Conservation (phyloP, 2,329 filamentous ascomycete genomes). For the Aspergillus intermedius region DNA sequence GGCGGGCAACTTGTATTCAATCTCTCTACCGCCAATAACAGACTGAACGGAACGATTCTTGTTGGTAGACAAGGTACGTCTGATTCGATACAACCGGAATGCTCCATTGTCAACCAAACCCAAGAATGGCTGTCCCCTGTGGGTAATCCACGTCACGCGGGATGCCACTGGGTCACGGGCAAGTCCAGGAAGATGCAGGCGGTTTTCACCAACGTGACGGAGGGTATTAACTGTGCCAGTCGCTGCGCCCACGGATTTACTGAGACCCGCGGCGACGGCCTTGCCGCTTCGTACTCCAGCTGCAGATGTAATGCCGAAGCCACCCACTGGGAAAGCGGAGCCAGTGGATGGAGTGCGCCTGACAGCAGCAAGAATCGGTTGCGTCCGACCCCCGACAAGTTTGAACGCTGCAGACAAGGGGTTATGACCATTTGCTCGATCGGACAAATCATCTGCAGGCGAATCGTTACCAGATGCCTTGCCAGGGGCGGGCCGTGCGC, state of each 20-base stretch:
- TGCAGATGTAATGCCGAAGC: slow-evolving; percentile 41
- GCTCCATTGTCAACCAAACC: slow-evolving; percentile 41
- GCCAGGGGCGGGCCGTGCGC: slow-evolving; percentile 37
- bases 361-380: slow-evolving; percentile 61
- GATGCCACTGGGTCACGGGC: slow-evolving; percentile 33
- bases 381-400: slow-evolving; percentile 55
- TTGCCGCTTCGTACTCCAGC: slow-evolving; percentile 42
- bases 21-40: slow-evolving; percentile 52
- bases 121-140: slow-evolving; percentile 36
- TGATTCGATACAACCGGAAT: slow-evolving; percentile 41
- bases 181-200: slow-evolving; percentile 39
- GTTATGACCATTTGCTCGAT: slow-evolving; percentile 28
- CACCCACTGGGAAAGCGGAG: slow-evolving; percentile 37
- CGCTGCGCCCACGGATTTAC: slow-evolving; percentile 45
- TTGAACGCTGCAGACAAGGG: slow-evolving; percentile 65
- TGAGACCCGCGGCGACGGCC: slow-evolving; percentile 44
- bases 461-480: slow-evolving; percentile 37
- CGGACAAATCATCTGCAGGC: slow-evolving; percentile 42
- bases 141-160: slow-evolving; percentile 42
- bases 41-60: slow-evolving; percentile 49
- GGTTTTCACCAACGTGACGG: slow-evolving; percentile 44
- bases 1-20: slow-evolving; percentile 60
- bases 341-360: slow-evolving; percentile 47
- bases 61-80: slow-evolving; percentile 42
- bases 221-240: slow-evolving; percentile 43